These are phyloP conservation scores for Pseudomicrostroma phylloplanum DNA, from an alignment of 1,284 basidiomycete species.

Conservation along the genomic window DNA sequence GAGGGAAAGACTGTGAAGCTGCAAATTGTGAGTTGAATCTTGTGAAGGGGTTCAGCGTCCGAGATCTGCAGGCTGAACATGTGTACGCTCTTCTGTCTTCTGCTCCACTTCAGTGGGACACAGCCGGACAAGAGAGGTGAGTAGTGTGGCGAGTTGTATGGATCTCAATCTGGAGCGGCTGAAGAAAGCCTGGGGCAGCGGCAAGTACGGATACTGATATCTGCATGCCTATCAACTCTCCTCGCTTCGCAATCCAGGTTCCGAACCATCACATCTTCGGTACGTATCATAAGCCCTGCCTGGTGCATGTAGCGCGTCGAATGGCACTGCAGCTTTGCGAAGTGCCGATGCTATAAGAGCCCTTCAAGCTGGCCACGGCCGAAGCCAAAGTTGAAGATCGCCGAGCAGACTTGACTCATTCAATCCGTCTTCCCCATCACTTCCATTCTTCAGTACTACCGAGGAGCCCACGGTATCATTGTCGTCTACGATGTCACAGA, in stretches of 20 bases:
- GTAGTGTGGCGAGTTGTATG: too few relatives aligned
- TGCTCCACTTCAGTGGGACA: conserved; percentile 52
- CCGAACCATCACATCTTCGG: conserved; percentile 77
- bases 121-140: conserved; percentile 45
- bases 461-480: conserved; percentile 88
- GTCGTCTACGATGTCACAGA: conserved; percentile 99
- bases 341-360: too few relatives aligned
- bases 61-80: neutral
- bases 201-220: too few relatives aligned
- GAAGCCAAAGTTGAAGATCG: neutral
- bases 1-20: conserved; percentile 99
- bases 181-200: too few relatives aligned
- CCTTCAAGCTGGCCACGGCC: too few relatives aligned
- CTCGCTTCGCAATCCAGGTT: conserved; percentile 17
- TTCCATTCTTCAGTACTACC: conserved; percentile 61
- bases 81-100: neutral
- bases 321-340: too few relatives aligned
- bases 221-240: too few relatives aligned
- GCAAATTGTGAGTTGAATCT: conserved; percentile 75
- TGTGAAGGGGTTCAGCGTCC: neutral
- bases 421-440: conserved; percentile 57
- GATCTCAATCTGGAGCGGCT: too few relatives aligned
- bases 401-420: neutral
- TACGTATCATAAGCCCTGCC: neutral
- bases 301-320: too few relatives aligned